Base-by-base conservation (phyloP, 345 rosid species). In the Ceriops zippeliana region DNA sequence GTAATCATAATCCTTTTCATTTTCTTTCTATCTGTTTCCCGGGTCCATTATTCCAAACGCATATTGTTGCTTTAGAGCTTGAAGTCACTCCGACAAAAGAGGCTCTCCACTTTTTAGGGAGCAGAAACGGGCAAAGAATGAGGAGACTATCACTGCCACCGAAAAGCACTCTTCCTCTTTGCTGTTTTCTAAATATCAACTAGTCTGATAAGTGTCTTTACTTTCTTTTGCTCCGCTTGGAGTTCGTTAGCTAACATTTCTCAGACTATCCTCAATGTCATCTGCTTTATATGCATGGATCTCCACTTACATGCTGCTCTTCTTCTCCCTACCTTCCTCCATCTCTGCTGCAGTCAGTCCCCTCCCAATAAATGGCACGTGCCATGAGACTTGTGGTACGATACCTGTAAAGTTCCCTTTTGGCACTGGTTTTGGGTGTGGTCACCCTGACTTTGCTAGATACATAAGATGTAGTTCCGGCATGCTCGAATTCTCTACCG, bases 351-450 rank as follows among this genome's bases (percentile, higher is more conserved):
- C 83, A 1, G 62, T 53, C 69, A 79, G 65, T 34, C 62, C 74
- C 38, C 27, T 69, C 62, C 76, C 82, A 3, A 54, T 71, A 28
- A 71, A 71, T 34, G 76, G 82, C 34, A 77, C 80, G 5, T 87
- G 89, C 47, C 73, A 47, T 27, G 73, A 76, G 63, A 71, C 78
- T 2, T 87, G 89, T 52, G 91, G 87, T 24, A 56, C 85, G 42
- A 49, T 85, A 72, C 74, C 86, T 2, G 80, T 85, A 51, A 82
- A 79, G 52, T 83, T 72, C 72, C 87, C 87, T 31, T 87, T 85
- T 53, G 89, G 87, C 38, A 71, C 83, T 9, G 83, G 80, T 27
- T 81, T 74, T 67, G 88, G 88, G 5, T 86, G 90, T 58, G 86
- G 90, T 13, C 86, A 81, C 61, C 86, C 88, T 31, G 83, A 69